Conservation (phyloP, 306 rosid genomes). For the apple (Malus domestica) region DNA sequence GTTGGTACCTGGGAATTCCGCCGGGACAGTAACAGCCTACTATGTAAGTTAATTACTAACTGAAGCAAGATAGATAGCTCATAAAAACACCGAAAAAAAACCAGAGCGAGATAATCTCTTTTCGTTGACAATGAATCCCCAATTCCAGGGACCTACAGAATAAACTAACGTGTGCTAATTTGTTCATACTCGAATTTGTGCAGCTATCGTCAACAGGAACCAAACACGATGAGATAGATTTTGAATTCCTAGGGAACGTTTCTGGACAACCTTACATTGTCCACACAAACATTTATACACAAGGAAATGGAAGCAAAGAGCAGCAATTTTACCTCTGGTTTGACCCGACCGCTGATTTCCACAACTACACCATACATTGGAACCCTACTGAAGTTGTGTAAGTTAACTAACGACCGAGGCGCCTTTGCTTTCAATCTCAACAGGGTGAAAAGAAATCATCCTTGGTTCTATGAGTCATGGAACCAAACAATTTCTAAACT, state of each 20-base stretch:
- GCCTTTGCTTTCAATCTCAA: background rate
- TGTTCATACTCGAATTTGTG: slow-evolving; percentile 11
- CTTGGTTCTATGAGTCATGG: background rate
- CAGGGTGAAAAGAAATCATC: background rate
- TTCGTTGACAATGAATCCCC: no score
- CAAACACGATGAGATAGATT: slow-evolving; percentile 82
- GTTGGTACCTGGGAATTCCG: slow-evolving; percentile 63
- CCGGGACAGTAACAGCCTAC: slow-evolving; percentile 79
- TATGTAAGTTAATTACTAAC: slow-evolving; percentile 44
- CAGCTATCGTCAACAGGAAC: slow-evolving; percentile 70
- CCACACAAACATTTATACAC: slow-evolving; percentile 62
- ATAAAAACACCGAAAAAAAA: background rate
- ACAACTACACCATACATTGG: slow-evolving; percentile 94
- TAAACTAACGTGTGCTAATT: background rate
- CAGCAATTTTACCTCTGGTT: slow-evolving; percentile 86
- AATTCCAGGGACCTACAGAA: background rate
- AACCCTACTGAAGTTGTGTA: slow-evolving; percentile 69
- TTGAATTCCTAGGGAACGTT: slow-evolving; percentile 76
- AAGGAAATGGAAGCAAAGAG: slow-evolving; percentile 74
- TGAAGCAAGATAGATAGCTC: no score
- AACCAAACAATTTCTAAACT: background rate
- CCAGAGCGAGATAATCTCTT: background rate
- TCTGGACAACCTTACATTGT: slow-evolving; percentile 76
- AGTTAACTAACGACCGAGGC: slow-evolving; percentile 19
- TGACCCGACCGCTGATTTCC: slow-evolving; percentile 71